Base-by-base conservation (phyloP, 2,329 filamentous ascomycete species). In the Microcyclosporella mali region DNA sequence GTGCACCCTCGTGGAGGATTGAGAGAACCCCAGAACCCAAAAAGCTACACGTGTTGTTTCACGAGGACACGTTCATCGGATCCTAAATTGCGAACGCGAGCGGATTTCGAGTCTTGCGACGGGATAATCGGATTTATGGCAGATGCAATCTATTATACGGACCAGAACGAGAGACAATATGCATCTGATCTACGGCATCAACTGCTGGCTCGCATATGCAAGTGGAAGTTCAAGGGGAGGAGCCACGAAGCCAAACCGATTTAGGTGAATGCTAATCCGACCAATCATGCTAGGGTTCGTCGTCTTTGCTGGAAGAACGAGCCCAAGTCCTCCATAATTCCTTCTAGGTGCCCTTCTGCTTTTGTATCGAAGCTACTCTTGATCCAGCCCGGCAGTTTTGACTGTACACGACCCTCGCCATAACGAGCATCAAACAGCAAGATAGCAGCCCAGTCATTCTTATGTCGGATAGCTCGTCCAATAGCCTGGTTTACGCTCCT, bases 401-500 rank as follows among this genome's bases (percentile, higher is more conserved):
- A 69, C 55, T 78, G 77, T 47, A 97, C 88, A 41, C 84, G 75
- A 37, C 79, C 72, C 19, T 75, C 79, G n/a, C 74, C 77, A 65
- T 92, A 98, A 39, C 92, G 73, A 50, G 77, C 73, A 65, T 98
- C 92, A 27, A 92, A 70, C 60, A 98, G 75, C 43, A 95, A 68
- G 50, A 98, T 95, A 12, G 85, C 82, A 3, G 92, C 92, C 66
- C 94, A 97, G 66, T 98, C 92, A 17, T 78, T 79, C 42, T 76
- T 77, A 62, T 98, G 92, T 35, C 92, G 74, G 56, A 98, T 95
- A 1, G 88, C 92, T 45, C 92, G 74, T 1, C 92, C 92, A 54
- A 98, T 89, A 60, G 87, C 92, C 70, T 98, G 92, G 63, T 98
- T 98, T 3, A 98, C 92, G 3, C 89, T 88, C 30, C 92, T 77